These are phyloP conservation scores for Fusarium euwallaceae DNA, from an alignment of 2,329 filamentous ascomycete species.

Conservation along the genomic window DNA sequence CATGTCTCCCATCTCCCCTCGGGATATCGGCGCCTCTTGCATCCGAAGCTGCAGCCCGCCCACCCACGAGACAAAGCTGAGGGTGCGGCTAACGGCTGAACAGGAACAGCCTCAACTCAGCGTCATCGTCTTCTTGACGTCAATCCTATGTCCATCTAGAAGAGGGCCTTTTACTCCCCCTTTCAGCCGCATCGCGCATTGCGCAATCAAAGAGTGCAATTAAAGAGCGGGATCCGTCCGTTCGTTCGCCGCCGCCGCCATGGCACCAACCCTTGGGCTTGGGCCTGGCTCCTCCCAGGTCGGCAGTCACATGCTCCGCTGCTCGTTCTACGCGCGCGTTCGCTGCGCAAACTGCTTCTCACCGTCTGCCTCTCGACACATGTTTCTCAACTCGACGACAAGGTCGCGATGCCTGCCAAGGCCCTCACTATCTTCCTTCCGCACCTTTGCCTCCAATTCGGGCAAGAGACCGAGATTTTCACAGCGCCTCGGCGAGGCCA, in stretches of 20 bases:
- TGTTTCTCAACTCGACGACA: slow-evolving; percentile 39
- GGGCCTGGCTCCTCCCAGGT: slow-evolving; percentile 53
- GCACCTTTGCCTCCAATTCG: slow-evolving; percentile 53
- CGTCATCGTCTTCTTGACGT: slow-evolving; percentile 45
- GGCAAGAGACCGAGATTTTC: slow-evolving; percentile 64
- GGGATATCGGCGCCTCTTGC: slow-evolving; percentile 41
- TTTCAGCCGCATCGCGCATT: slow-evolving; percentile 4
- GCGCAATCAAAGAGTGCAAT: slow-evolving; percentile 15
- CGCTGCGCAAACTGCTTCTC: slow-evolving; percentile 48
- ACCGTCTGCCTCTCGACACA: slow-evolving; percentile 38
- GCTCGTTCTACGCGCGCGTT: slow-evolving; percentile 44
- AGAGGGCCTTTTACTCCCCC: slow-evolving; percentile 8
- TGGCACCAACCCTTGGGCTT: slow-evolving; percentile 53
- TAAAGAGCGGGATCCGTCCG: slow-evolving; percentile 28
- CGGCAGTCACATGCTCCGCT: slow-evolving; percentile 50
- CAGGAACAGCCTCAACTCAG: slow-evolving; percentile 40
- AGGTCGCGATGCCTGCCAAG: slow-evolving; percentile 45
- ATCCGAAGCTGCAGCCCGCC: slow-evolving; percentile 31
- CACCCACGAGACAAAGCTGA: slow-evolving; percentile 21
- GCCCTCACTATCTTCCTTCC: slow-evolving; percentile 43
- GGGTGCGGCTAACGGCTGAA: slow-evolving; percentile 38
- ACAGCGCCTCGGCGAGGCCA: slow-evolving; percentile 63
- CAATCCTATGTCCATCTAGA: slow-evolving; percentile 39
- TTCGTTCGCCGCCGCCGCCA: slow-evolving; percentile 41
- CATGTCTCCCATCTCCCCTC: slow-evolving; percentile 7